Percentiles rank a stretch among this genome's conserved stretches.
Conservation (phyloP, 352 stramenopile genomes). For the Phytophthora cajani region DNA sequence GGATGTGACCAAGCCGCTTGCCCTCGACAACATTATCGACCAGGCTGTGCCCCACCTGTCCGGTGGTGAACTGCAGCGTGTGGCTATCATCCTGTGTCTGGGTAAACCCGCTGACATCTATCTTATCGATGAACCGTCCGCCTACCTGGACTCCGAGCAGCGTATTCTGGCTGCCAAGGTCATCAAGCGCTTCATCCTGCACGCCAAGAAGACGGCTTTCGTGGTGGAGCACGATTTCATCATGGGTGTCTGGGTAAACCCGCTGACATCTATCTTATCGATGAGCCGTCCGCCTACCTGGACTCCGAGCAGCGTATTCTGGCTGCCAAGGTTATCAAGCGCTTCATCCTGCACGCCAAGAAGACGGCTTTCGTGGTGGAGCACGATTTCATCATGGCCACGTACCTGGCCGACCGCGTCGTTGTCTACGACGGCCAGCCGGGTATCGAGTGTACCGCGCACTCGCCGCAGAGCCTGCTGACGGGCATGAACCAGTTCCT, state of each 20-base stretch:
- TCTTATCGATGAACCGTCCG: constrained; percentile 99
- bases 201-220: constrained; percentile 99
- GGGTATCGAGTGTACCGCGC: constrained; percentile 97
- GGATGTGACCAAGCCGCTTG: constrained; percentile 98
- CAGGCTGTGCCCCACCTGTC: constrained; percentile 98
- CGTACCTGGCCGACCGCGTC: constrained; percentile 97
- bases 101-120: constrained; percentile 99
- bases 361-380: constrained; percentile 99
- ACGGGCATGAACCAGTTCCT: constrained; percentile 99
- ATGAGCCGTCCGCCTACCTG: constrained; percentile 99
- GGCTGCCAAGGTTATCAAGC: constrained; percentile 99
- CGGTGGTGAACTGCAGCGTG: constrained; percentile 98
- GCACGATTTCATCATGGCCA: constrained; percentile 99
- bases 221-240: constrained; percentile 99
- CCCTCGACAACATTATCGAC: constrained; percentile 98
- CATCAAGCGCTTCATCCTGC: constrained; percentile 99
- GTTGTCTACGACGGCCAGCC: constrained; percentile 96
- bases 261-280: constrained; percentile 99
- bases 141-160: constrained; percentile 99
- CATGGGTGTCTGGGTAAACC: constrained; percentile 97
- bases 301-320: constrained; percentile 99
- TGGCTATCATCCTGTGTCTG: constrained; percentile 98
- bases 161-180: constrained; percentile 99
- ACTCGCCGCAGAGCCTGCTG: constrained; percentile 94
- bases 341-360: constrained; percentile 99